Evolutionary conservation across 345 rosid genomes (phyloP).

Genomic region (Sonneratia caseolaris): DNA sequence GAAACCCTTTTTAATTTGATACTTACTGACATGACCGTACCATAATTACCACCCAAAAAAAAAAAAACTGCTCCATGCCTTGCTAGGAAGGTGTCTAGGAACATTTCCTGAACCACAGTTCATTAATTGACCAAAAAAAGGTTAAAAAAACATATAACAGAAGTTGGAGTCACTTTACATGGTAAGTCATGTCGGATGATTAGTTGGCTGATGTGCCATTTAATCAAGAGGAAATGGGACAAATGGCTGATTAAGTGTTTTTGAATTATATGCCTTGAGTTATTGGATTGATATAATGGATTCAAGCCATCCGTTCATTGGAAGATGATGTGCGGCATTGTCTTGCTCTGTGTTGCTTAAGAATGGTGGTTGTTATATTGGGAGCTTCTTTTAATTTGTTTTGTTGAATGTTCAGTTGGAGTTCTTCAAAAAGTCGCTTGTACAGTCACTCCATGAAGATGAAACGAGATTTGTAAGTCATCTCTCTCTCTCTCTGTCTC

Average conservation of each 20-base stretch:
- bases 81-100: background rate
- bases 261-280: background rate
- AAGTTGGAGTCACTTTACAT: background rate
- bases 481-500: background rate
- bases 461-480: constrained; percentile 46
- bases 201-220: background rate
- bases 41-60: too few relatives aligned
- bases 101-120: background rate
- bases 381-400: background rate
- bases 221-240: background rate
- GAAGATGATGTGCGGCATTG: background rate
- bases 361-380: background rate
- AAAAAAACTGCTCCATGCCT: background rate
- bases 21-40: background rate
- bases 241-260: background rate
- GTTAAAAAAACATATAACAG: background rate
- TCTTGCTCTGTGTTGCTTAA: background rate
- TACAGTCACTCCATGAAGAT: constrained; percentile 81
- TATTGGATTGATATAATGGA: background rate
- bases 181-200: background rate
- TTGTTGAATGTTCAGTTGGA: constrained; percentile 53
- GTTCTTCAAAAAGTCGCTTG: constrained; percentile 71
- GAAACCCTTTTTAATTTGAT: background rate
- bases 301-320: background rate
- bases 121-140: background rate